Percentiles rank a stretch among this genome's conserved stretches.
Evolutionary conservation across 225 moss, liverwort and hornwort species (phyloP).

Genomic region (Marchantia paleacea): DNA sequence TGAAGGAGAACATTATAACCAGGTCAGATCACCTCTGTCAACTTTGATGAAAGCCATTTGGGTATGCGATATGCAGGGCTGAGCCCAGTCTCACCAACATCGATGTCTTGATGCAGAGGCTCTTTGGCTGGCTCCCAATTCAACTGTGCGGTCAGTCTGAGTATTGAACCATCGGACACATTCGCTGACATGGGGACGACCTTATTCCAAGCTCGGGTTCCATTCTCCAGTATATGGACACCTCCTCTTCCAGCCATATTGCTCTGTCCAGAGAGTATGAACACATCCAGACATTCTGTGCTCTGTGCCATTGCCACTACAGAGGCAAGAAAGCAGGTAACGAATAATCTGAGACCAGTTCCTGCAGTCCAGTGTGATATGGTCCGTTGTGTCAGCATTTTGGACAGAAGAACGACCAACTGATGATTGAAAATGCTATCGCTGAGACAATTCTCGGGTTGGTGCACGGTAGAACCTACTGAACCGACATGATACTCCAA

Average conservation of each 20-base stretch:
- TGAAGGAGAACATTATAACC: neutral
- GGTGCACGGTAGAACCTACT: too few relatives aligned
- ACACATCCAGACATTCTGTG: constrained; percentile 43
- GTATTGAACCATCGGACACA: constrained; percentile 43
- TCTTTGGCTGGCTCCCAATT: constrained; percentile 75
- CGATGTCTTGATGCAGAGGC: constrained; percentile 65
- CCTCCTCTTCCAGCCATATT: constrained; percentile 85
- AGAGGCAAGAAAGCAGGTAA: neutral
- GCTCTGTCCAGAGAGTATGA: constrained; percentile 76
- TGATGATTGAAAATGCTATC: neutral
- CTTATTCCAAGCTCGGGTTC: constrained; percentile 50
- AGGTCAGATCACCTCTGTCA: neutral
- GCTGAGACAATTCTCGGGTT: neutral
- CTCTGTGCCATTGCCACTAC: neutral
- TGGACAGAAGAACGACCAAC: neutral
- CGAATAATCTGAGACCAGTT: neutral
- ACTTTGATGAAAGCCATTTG: neutral
- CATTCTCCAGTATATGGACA: constrained; percentile 21
- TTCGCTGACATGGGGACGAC: constrained; percentile 51
- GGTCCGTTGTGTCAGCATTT: neutral
- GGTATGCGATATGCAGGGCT: neutral
- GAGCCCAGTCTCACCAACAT: constrained; percentile 33
- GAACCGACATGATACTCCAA: too few relatives aligned
- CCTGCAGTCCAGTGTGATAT: neutral
- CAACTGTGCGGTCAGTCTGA: constrained; percentile 44